Base-by-base conservation (phyloP, 2,329 filamentous ascomycete species). In the Penicillium sp. region DNA sequence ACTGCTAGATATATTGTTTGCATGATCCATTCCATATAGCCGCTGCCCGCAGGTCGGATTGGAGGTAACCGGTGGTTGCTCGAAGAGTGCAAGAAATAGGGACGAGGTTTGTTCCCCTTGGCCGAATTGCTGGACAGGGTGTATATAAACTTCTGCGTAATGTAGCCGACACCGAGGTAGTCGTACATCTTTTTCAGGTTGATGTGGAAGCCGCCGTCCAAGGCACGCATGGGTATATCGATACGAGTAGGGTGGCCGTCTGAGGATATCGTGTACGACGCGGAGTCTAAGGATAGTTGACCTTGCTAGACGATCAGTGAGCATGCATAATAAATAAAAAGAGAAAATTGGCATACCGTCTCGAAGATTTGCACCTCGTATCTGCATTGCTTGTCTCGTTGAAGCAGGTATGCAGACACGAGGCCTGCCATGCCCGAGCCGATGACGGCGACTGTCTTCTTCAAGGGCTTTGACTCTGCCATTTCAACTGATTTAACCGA, bases 141-240 rank as follows among this genome's bases (percentile, higher is more conserved):
- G 38, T 30, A 86, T 2, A 83, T 66, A 61, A 84, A 84, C 14
- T 71, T 74, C 52, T 81, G 75, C 12, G 75, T 69, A 38, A 77
- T 74, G 59, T 82, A 81, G 3, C 69, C 68, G 11, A 86, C 71
- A 2, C 71, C 75, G 3, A 86, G 68, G 60, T 82, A 72, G 23
- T 79, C 71, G 65, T 85, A 85, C 78, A 86, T 81, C 23, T 73
- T 71, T 59, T 74, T 77, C 51, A 86, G 68, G 60, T 84, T 82
- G 47, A 68, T 65, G 63, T 86, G 84, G 66, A 81, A 86, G 20
- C 77, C 76, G 8, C 71, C 75, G 11, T 76, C 76, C 59, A 81
- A 79, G 7, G 75, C 76, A 52, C 79, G 77, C 79, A 81, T 81
- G 26, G 79, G 79, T 40, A 81, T 64, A 65, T 81, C 78, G 16